These are phyloP conservation scores for Vitis labrusca DNA, from an alignment of 164 flowering plant species.

Conservation along the genomic window DNA sequence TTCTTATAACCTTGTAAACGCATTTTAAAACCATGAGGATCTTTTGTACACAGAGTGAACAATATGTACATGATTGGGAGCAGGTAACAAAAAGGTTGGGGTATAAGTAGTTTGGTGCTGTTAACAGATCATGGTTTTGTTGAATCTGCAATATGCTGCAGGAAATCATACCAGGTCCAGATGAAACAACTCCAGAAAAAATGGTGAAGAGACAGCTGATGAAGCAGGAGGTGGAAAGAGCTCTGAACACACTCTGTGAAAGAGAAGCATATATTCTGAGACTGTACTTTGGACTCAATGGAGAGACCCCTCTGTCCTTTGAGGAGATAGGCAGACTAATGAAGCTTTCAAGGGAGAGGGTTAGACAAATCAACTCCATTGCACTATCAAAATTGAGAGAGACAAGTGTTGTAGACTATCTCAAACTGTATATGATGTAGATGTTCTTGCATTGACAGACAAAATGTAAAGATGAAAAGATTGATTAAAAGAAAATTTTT, in stretches of 20 bases:
- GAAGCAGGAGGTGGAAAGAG: conserved; percentile 37
- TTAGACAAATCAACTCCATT: conserved; percentile 44
- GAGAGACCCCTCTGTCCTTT: conserved; percentile 41
- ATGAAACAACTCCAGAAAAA: conserved; percentile 46
- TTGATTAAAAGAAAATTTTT: not conserved
- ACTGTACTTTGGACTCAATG: conserved; percentile 45
- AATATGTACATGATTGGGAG: too few relatives aligned
- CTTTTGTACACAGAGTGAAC: too few relatives aligned
- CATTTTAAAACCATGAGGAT: too few relatives aligned
- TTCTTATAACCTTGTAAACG: too few relatives aligned
- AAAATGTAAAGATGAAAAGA: not conserved
- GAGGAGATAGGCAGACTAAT: conserved; percentile 54
- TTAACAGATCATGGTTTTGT: too few relatives aligned
- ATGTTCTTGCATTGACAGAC: not conserved
- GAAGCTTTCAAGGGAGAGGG: conserved; percentile 60
- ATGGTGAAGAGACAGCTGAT: conserved; percentile 37
- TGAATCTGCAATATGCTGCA: conserved; percentile 16
- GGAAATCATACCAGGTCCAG: conserved; percentile 57
- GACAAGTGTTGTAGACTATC: conserved; percentile 11
- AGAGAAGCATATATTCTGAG: conserved; percentile 47
- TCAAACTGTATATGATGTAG: conserved; percentile 17
- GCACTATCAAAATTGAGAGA: conserved; percentile 45
- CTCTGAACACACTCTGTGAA: conserved; percentile 32
- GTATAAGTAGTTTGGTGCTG: too few relatives aligned
- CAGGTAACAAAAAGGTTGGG: too few relatives aligned